Evolutionary conservation across 768 basidiomycete genomes (phyloP), one percentile per base, ranked within the genome.

Genomic region (Tephrocybe sp.): DNA sequence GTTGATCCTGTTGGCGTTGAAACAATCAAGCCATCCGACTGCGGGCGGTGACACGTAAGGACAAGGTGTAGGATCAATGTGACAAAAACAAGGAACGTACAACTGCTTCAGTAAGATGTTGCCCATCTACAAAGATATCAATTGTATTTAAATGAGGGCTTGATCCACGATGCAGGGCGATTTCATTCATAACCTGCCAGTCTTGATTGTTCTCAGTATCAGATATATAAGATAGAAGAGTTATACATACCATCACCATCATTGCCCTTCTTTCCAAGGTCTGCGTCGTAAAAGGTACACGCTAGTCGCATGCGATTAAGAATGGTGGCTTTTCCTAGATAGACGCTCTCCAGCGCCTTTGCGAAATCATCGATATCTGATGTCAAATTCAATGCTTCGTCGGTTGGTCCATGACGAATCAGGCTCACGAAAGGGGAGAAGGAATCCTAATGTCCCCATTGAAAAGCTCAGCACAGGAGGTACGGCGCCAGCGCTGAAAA

Each of bases 131-230:
- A 67, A 80, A 96, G 12, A 93, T 90, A 64, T 97, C 93, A 49
- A 97, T 92, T 3, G 92, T 91, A 58, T 93, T 94, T 32, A 98
- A 75, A 60, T 96, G 94, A 0, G 94, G 88, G 57, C 90, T 90
- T 18, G 90, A 83, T 11, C 95, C 95, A 23, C 95, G 84, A 68
- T 98, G 95, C 30, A 98, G 74, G 3, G 92, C 86, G 51, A 98
- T 84, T 68, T 98, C 95, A 63, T 98, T 98, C 93, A 98, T 95
- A 32, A 96, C 95, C 67, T 96, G 94, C 88, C 90, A 94, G 57
- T 87, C 93, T 88, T 55, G 17, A 20, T n/a, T 33, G 10, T 47
- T 26, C 14, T 53, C 51, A 62, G 43, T 15, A 26, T 37, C 45
- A n/a, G 26, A 48, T 30, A 33, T 15, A 9, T n/a, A 38, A n/a